These are phyloP conservation scores for Megacollybia platyphylla DNA, from an alignment of 1,284 basidiomycete genomes.

Conservation along the genomic window DNA sequence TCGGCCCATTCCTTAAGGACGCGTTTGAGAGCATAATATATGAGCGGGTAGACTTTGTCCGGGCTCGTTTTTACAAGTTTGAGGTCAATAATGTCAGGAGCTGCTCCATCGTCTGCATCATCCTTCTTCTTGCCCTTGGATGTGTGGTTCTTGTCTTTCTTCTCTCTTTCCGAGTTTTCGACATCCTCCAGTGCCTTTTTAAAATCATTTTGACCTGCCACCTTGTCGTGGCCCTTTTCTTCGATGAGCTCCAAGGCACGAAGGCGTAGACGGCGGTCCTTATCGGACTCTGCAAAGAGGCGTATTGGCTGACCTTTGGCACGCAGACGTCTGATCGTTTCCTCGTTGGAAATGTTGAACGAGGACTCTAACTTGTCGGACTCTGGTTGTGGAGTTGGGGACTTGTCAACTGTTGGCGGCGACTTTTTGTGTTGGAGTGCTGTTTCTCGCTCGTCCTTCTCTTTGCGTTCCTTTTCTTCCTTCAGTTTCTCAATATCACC, in stretches of 20 bases:
- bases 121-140: constrained; percentile 54
- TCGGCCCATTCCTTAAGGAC: constrained; percentile 94
- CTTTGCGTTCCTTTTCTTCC: constrained; percentile 48
- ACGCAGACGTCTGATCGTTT: constrained; percentile 81
- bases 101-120: constrained; percentile 27
- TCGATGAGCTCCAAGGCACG: constrained; percentile 92
- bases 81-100: constrained; percentile 60
- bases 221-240: constrained; percentile 66
- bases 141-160: constrained; percentile 36
- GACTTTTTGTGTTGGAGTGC: not conserved
- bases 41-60: constrained; percentile 94
- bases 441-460: constrained; percentile 31
- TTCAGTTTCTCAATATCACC: constrained; percentile 71
- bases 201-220: constrained; percentile 87
- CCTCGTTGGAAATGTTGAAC: constrained; percentile 91
- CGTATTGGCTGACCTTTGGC: constrained; percentile 90
- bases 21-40: constrained; percentile 93
- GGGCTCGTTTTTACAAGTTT: constrained; percentile 81
- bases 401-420: not conserved
- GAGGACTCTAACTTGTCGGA: constrained; percentile 37
- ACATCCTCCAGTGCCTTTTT: constrained; percentile 88
- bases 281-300: constrained; percentile 91
- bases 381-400: constrained; percentile 13
- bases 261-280: constrained; percentile 81
- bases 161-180: constrained; percentile 70